Evolutionary conservation across 2,329 filamentous ascomycete species (phyloP).

Genomic region (Arthrobotrys entomopaga): DNA sequence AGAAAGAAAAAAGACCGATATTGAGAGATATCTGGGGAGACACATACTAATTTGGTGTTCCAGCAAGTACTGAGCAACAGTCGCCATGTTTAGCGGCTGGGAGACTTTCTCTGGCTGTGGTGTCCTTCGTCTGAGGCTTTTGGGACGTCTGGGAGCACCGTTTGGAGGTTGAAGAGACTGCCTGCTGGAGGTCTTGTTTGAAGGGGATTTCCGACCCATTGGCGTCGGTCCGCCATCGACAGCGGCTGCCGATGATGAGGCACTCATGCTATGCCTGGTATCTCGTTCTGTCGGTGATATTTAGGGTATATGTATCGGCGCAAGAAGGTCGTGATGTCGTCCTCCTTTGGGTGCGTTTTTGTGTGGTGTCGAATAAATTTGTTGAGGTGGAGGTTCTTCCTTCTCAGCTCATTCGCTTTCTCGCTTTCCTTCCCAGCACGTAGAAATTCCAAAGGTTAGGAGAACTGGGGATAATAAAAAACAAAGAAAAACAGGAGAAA

Average conservation of each 20-base stretch:
- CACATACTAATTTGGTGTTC: slow-evolving; percentile 63
- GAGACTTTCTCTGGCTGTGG: slow-evolving; percentile 39
- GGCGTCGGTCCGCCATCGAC: slow-evolving; percentile 28
- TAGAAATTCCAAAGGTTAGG: slow-evolving; percentile 26
- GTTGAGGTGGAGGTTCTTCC: slow-evolving; percentile 40
- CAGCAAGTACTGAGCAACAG: slow-evolving; percentile 60
- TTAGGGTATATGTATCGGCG: neutral
- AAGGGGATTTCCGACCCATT: slow-evolving; percentile 47
- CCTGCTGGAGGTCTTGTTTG: slow-evolving; percentile 29
- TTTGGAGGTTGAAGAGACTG: slow-evolving; percentile 39
- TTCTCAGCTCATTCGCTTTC: neutral
- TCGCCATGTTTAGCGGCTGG: slow-evolving; percentile 37
- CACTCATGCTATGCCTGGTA: slow-evolving; percentile 33
- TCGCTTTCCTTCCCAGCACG: slow-evolving; percentile 11
- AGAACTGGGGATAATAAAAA: slow-evolving; percentile 24
- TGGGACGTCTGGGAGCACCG: slow-evolving; percentile 31
- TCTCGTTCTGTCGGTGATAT: slow-evolving; percentile 2
- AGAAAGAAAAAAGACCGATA: neutral
- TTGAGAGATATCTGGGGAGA: neutral
- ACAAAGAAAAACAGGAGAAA: neutral
- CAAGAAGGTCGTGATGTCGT: slow-evolving; percentile 5
- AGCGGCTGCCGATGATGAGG: slow-evolving; percentile 35
- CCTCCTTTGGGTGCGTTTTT: slow-evolving; percentile 9
- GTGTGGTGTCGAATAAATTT: slow-evolving; percentile 17
- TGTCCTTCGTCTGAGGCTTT: slow-evolving; percentile 33